Evolutionary conservation across 176 grass and related monocot species (phyloP), one percentile per base, ranked within the genome.

Genomic region (Musa schizocarpa): DNA sequence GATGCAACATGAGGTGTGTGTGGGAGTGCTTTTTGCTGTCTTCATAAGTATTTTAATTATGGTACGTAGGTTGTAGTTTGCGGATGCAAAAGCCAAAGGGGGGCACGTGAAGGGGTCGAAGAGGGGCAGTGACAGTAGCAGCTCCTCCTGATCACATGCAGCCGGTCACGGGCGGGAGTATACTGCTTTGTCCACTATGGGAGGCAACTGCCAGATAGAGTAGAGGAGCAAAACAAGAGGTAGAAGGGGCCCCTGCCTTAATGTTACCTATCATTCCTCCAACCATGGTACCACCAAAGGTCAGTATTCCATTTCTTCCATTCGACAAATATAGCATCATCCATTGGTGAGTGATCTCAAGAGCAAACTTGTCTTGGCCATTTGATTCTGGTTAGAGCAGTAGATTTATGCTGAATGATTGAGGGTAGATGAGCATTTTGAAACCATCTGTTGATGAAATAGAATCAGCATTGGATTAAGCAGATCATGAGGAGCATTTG

Each of bases 151-250:
- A 14, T 29, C 26, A 34, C 65, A 68, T 26, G 25, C 65, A 29
- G 13, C 65, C 24, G 25, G 25, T 61, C 25, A 34, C 65, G 65
- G 24, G 25, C 9, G 26, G 16, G 65, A 27, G 65, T 68, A 17
- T 68, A 16, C 65, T 67, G 25, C 26, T 43, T 68, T 43, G 65
- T 68, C 65, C 65, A 13, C 65, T 68, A 26, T 8, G 17, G 17
- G 8, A n/a, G 57, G 57, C 65, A 68, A 68, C 13, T 43, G 65
- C 64, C 64, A 66, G 64, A 66, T 66, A 29, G 64, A 29, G 64
- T 16, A 20, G 64, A 34, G 12, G 22, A 66, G 64, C 22, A 66
- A 66, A 66, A 66, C 64, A 66, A 16, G 29, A 66, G 26, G 25
- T 8, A 3, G 34, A 67, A 13, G 65, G 25, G 4, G 23, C 65